A percentile compares a stretch with the other conserved stretches of the same genome.
phyloP scores from a whole-genome alignment of 163 green algal genomes.

The Chloroidium sp. region DNA sequence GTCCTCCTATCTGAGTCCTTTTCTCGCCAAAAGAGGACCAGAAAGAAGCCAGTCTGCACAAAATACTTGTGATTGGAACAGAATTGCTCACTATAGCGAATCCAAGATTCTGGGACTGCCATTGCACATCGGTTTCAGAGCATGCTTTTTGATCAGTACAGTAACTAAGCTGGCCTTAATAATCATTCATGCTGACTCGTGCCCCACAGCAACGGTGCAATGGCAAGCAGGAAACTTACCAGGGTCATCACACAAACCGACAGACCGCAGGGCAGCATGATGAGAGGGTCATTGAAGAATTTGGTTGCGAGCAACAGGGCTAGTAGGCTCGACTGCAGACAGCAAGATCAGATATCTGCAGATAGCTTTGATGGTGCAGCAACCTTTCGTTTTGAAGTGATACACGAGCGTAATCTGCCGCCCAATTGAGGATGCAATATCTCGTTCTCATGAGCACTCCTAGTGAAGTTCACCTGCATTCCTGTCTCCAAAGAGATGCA shows the following conservation, averaged over 20 bases:
- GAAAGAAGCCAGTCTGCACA: constrained; percentile 16
- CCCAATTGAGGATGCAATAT: too few species aligned
- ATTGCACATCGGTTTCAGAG: too few species aligned
- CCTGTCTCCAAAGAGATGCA: constrained; percentile 18
- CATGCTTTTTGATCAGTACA: too few species aligned
- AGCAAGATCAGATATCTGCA: background rate
- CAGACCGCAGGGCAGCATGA: constrained; percentile 16
- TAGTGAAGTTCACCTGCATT: constrained; percentile 13
- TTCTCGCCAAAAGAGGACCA: constrained; percentile 11
- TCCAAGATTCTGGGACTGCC: too few species aligned
- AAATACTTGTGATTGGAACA: background rate
- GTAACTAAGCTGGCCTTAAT: too few species aligned
- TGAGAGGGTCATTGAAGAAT: constrained; percentile 18
- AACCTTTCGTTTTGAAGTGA: too few species aligned
- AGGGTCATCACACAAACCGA: constrained; percentile 26
- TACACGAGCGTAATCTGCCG: too few species aligned
- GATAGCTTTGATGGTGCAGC: background rate
- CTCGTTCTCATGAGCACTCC: too few species aligned
- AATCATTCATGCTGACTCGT: too few species aligned
- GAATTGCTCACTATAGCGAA: too few species aligned
- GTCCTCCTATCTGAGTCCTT: too few species aligned
- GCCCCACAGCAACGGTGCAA: background rate
- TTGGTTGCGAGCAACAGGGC: constrained; percentile 19
- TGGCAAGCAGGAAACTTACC: background rate
- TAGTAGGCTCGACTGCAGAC: constrained; percentile 22